These are phyloP conservation scores for Fusarium drepaniforme DNA, from an alignment of 2,329 filamentous ascomycete species.

Conservation along the genomic window DNA sequence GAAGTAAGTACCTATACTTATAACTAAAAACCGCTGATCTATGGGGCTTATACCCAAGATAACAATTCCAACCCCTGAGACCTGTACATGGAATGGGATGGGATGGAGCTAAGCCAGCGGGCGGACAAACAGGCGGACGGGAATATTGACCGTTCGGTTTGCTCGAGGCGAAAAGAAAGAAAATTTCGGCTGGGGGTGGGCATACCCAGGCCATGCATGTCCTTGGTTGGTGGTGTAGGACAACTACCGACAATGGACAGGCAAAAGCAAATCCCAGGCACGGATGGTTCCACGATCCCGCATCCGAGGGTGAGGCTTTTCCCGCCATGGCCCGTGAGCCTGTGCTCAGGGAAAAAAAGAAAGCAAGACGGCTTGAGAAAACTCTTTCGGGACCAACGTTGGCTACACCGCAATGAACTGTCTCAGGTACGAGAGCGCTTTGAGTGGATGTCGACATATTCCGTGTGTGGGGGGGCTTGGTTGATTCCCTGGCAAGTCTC, in stretches of 20 bases:
- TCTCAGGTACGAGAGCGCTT: conserved; percentile 32
- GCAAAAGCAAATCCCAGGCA: conserved; percentile 36
- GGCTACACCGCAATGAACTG: conserved; percentile 33
- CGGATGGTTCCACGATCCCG: conserved; percentile 35
- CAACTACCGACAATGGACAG: conserved; percentile 41
- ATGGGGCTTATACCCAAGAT: too few relatives aligned
- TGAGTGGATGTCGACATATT: conserved; percentile 25
- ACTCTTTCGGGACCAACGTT: conserved; percentile 23
- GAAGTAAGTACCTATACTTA: too few relatives aligned
- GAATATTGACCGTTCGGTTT: conserved; percentile 31
- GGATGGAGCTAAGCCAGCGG: background rate
- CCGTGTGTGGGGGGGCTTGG: background rate
- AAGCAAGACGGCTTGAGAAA: conserved; percentile 29
- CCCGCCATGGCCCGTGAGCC: conserved; percentile 28
- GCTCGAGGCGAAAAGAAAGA: conserved; percentile 14
- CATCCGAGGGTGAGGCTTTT: conserved; percentile 29
- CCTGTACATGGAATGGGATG: too few relatives aligned
- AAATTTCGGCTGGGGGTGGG: conserved; percentile 15
- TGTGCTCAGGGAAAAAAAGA: conserved; percentile 21
- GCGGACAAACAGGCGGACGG: conserved; percentile 9
- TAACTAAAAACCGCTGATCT: too few relatives aligned
- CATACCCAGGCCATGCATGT: conserved; percentile 4
- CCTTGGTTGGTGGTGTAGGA: background rate
- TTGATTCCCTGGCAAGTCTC: conserved; percentile 18
- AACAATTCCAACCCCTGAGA: too few relatives aligned